phyloP scores from a whole-genome alignment of 345 rosid genomes.

The Gossypium rotundifolium region DNA sequence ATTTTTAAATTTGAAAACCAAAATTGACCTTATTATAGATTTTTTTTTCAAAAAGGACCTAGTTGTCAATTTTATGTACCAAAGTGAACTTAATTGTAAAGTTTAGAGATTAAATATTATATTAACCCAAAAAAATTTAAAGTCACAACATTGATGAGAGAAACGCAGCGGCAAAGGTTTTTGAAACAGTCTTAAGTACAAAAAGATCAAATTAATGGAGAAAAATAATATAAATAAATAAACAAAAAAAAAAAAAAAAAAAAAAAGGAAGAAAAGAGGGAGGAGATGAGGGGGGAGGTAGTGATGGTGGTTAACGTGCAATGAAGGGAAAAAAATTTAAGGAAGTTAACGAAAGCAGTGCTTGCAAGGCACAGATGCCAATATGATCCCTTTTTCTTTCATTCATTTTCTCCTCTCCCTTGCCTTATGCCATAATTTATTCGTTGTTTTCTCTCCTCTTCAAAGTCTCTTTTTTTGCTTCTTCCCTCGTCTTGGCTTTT shows the following conservation, averaged over 20 bases:
- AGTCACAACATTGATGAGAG: not conserved
- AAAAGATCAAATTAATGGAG: not conserved
- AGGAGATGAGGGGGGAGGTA: conserved; percentile 11
- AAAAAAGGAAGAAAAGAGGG: not conserved
- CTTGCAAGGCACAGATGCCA: conserved; percentile 45
- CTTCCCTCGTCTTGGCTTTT: conserved; percentile 1
- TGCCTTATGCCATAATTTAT: conserved; percentile 51
- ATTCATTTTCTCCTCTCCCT: conserved; percentile 25
- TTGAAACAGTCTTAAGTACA: not conserved
- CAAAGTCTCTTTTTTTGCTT: not conserved
- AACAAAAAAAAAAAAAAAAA: not conserved
- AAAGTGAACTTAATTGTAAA: too few relatives aligned
- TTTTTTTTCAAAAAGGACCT: too few relatives aligned
- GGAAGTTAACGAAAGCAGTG: conserved; percentile 28
- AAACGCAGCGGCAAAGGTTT: not conserved
- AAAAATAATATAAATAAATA: not conserved
- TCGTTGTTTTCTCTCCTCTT: conserved; percentile 24
- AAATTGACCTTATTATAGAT: too few relatives aligned
- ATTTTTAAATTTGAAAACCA: too few relatives aligned
- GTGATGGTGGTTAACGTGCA: conserved; percentile 50
- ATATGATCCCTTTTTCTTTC: conserved; percentile 32
- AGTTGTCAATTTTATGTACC: too few relatives aligned
- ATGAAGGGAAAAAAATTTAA: conserved; percentile 39
- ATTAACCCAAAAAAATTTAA: too few relatives aligned
- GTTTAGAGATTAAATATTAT: too few relatives aligned